phyloP scores from a whole-genome alignment of 2,329 filamentous ascomycete genomes.

The Pseudocercospora eumusae region DNA sequence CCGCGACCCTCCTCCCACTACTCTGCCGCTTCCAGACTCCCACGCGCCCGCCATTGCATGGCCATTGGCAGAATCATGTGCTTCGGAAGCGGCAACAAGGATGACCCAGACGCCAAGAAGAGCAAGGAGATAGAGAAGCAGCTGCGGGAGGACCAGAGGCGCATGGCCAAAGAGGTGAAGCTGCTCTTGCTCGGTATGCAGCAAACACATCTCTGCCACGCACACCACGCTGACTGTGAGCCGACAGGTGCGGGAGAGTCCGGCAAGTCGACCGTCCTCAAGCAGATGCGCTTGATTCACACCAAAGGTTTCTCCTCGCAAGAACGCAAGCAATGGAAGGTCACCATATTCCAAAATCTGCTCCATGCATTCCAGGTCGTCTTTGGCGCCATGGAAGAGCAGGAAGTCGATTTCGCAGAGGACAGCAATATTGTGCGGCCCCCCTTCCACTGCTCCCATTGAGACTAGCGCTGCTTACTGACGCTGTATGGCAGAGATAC shows the following conservation, averaged over 20 bases:
- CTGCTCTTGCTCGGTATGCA: constrained; percentile 79
- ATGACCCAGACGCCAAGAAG: constrained; percentile 51
- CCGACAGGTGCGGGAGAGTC: constrained; percentile 83
- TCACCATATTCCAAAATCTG: constrained; percentile 94
- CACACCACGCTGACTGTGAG: constrained; percentile 32
- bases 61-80: constrained; percentile 49
- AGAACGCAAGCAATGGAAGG: constrained; percentile 90
- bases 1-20: constrained; percentile 9
- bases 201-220: not conserved
- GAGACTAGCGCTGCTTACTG: constrained; percentile 35
- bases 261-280: constrained; percentile 93
- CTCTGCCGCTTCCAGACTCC: not conserved
- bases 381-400: constrained; percentile 85
- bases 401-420: constrained; percentile 75
- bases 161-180: constrained; percentile 84
- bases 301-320: constrained; percentile 84
- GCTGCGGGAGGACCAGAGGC: constrained; percentile 85
- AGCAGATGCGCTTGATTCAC: constrained; percentile 99
- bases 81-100: constrained; percentile 51
- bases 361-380: constrained; percentile 89
- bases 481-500: constrained; percentile 61
- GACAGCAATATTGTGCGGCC: constrained; percentile 74
- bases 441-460: constrained; percentile 10
- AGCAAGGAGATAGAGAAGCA: constrained; percentile 79
- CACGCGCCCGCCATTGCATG: constrained; percentile 23